Conservation (phyloP, 805 yeast genomes). For the Zygosaccharomyces rouxii region DNA sequence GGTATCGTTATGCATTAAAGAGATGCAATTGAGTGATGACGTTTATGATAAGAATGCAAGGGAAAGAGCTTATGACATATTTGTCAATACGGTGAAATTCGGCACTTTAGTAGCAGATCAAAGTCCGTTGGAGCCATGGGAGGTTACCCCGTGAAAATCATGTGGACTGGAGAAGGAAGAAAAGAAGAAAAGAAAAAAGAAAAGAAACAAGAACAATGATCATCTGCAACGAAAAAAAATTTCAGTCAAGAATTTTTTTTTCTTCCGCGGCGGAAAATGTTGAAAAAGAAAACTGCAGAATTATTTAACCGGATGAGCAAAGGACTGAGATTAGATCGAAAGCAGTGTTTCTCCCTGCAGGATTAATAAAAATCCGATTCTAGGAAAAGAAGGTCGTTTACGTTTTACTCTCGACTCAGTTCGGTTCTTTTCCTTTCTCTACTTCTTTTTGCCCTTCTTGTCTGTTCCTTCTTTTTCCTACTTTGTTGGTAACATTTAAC, state of each 20-base stretch:
- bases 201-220: not conserved
- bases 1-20: conserved; percentile 46
- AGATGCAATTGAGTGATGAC: conserved; percentile 30
- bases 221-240: conserved; percentile 3
- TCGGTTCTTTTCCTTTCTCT: not conserved
- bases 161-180: not conserved
- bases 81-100: conserved; percentile 46
- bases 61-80: conserved; percentile 43
- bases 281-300: not conserved
- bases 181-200: not conserved
- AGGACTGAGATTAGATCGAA: not conserved
- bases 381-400: not conserved
- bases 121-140: conserved; percentile 31
- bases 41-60: conserved; percentile 22
- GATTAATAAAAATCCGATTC: not conserved
- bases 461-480: not conserved
- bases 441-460: not conserved
- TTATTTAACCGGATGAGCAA: conserved; percentile 1
- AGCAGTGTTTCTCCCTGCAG: no score
- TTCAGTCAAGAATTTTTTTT: not conserved
- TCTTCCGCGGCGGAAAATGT: not conserved
- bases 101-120: conserved; percentile 38
- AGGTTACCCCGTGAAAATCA: conserved; percentile 8
- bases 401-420: not conserved
- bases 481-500: not conserved